Evolutionary conservation across 78 protist genomes (phyloP).

Genomic region (Dictyostelium firmibasis): DNA sequence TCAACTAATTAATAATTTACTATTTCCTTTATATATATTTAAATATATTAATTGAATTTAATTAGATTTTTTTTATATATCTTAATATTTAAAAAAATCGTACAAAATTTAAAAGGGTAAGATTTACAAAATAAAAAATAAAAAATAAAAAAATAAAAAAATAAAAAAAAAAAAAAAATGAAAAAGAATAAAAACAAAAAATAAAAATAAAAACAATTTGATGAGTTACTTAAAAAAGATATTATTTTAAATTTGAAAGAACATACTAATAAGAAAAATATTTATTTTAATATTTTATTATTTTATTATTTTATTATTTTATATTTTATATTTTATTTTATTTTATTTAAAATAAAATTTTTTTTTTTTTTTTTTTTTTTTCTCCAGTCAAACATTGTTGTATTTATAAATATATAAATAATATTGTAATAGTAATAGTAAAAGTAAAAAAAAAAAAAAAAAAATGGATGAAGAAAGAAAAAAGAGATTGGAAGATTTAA

Average conservation of each 20-base stretch:
- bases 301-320: too few relatives aligned
- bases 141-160: too few relatives aligned
- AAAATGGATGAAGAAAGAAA: slow-evolving; percentile 45
- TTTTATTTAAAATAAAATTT: too few relatives aligned
- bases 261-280: neutral
- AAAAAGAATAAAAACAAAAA: neutral
- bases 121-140: neutral
- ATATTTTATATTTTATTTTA: too few relatives aligned
- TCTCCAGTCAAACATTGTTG: neutral
- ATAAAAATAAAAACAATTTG: neutral
- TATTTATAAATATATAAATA: neutral
- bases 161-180: neutral
- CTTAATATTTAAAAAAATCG: too few relatives aligned
- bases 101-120: neutral
- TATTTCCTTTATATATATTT: neutral
- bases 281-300: too few relatives aligned
- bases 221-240: neutral
- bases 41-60: neutral
- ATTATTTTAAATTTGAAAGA: neutral
- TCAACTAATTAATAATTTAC: neutral
- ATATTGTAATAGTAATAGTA: neutral
- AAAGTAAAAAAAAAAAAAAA: neutral
- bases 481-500: slow-evolving; percentile 41
- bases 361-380: too few relatives aligned
- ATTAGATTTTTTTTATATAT: neutral